These are phyloP conservation scores for Sisymbrium irio DNA, from an alignment of 345 rosid genomes.

Conservation along the genomic window DNA sequence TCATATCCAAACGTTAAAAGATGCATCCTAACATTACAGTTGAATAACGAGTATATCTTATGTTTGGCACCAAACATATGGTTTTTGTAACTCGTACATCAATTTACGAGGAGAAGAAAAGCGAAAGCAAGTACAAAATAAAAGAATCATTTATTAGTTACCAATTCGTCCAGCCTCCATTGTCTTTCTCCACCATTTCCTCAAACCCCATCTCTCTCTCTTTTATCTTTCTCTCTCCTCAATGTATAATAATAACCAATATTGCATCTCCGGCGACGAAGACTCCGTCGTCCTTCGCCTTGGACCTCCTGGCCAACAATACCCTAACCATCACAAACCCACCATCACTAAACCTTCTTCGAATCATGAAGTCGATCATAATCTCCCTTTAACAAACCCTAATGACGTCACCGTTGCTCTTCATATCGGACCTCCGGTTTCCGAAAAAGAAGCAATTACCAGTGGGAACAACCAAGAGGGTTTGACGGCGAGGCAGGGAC, in stretches of 20 bases:
- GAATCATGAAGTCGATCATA: not conserved
- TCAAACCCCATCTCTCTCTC: constrained; percentile 22
- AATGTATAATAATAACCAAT: constrained; percentile 47
- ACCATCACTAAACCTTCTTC: constrained; percentile 25
- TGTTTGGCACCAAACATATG: constrained; percentile 20
- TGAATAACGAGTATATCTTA: not conserved
- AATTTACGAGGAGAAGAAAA: constrained; percentile 24
- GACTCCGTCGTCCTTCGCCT: constrained; percentile 73
- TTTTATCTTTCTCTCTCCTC: constrained; percentile 21
- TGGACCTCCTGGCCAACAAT: constrained; percentile 66
- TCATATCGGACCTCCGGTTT: constrained; percentile 56
- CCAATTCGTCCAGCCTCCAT: constrained; percentile 39
- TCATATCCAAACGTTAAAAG: constrained; percentile 5
- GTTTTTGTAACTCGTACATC: constrained; percentile 3
- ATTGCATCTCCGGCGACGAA: constrained; percentile 44
- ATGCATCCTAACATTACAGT: not conserved
- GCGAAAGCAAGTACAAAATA: constrained; percentile 19
- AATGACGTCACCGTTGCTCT: constrained; percentile 71
- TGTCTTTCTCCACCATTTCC: constrained; percentile 43
- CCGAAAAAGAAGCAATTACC: constrained; percentile 25
- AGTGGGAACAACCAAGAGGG: constrained; percentile 38
- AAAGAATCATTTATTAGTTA: constrained; percentile 27
- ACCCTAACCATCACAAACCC: constrained; percentile 25
- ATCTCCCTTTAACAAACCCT: constrained; percentile 17
- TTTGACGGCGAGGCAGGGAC: constrained; percentile 39